Percentiles rank a stretch among this genome's conserved stretches.
Conservation (phyloP, 75 land plant genomes). For the Pinus tabuliformis region DNA sequence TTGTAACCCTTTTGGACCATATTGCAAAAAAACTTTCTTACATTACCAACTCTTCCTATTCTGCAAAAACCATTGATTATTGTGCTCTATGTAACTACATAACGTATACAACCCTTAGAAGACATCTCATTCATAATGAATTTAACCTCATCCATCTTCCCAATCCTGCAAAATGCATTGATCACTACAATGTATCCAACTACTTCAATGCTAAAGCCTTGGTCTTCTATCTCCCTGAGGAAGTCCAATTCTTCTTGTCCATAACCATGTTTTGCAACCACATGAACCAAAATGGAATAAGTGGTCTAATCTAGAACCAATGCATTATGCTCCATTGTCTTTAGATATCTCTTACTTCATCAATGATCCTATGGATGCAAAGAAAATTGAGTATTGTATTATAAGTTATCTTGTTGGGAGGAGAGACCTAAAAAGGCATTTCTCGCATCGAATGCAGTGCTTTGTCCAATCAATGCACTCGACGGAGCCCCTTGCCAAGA, state of each 20-base stretch:
- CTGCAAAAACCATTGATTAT: slow-evolving; percentile 60
- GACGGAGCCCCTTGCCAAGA: slow-evolving; percentile 68
- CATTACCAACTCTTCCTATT: slow-evolving; percentile 48
- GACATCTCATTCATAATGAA: slow-evolving; percentile 50
- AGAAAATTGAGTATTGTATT: slow-evolving; percentile 56
- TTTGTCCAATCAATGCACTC: slow-evolving; percentile 36
- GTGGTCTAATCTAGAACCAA: slow-evolving; percentile 51
- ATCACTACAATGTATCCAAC: slow-evolving; percentile 53
- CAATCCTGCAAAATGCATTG: slow-evolving; percentile 42
- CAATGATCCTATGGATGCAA: slow-evolving; percentile 51
- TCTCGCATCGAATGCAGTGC: slow-evolving; percentile 48
- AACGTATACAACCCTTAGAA: slow-evolving; percentile 44
- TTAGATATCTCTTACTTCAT: slow-evolving; percentile 48
- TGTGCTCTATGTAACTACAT: slow-evolving; percentile 66
- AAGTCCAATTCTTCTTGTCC: slow-evolving; percentile 48
- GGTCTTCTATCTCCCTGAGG: slow-evolving; percentile 45
- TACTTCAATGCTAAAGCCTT: slow-evolving; percentile 49
- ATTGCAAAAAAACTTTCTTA: slow-evolving; percentile 43
- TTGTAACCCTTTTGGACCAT: slow-evolving; percentile 67
- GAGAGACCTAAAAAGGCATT: slow-evolving; percentile 54
- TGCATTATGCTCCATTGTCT: slow-evolving; percentile 41
- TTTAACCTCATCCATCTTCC: slow-evolving; percentile 53
- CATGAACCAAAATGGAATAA: slow-evolving; percentile 51
- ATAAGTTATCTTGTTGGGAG: slow-evolving; percentile 66
- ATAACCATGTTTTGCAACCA: slow-evolving; percentile 56